Percentiles rank a stretch among this genome's conserved stretches.
These are phyloP conservation scores for Glebionis coronaria DNA, from an alignment of 129 eudicot species.

Conservation along the genomic window DNA sequence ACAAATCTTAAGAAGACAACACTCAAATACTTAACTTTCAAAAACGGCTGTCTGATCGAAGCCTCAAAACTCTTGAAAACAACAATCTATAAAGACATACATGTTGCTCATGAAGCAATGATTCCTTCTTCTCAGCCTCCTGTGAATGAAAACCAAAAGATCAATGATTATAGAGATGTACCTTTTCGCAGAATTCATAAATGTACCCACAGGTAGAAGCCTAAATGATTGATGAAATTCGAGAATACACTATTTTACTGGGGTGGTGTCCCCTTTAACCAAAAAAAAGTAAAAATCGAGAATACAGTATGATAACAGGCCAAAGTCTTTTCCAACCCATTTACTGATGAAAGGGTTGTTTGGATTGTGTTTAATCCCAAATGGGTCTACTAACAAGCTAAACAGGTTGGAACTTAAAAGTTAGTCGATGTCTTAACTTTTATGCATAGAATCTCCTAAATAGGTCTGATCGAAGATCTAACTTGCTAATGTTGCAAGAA, in stretches of 20 bases:
- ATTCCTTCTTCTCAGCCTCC: neutral
- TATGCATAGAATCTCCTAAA: neutral
- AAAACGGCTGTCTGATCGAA: neutral
- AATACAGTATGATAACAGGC: neutral
- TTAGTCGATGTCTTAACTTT: neutral
- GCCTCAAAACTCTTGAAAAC: constrained; percentile 14
- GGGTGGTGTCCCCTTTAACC: too few relatives aligned
- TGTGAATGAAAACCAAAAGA: neutral
- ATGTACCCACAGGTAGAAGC: neutral
- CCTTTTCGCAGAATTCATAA: neutral
- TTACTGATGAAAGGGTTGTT: neutral
- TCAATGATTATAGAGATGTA: neutral
- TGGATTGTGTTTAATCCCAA: neutral
- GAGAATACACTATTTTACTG: too few relatives aligned
- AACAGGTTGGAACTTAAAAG: neutral
- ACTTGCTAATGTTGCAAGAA: too few relatives aligned
- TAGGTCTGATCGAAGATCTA: too few relatives aligned
- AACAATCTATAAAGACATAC: neutral
- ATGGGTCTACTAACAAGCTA: neutral
- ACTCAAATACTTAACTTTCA: constrained; percentile 5
- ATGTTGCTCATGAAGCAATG: neutral
- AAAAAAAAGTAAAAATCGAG: too few relatives aligned
- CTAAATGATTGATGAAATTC: neutral
- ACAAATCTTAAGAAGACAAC: neutral
- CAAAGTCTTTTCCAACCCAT: too few relatives aligned